Evolutionary conservation across 768 basidiomycete species (phyloP).

Genomic region (Dacryopinax primogenitus): DNA sequence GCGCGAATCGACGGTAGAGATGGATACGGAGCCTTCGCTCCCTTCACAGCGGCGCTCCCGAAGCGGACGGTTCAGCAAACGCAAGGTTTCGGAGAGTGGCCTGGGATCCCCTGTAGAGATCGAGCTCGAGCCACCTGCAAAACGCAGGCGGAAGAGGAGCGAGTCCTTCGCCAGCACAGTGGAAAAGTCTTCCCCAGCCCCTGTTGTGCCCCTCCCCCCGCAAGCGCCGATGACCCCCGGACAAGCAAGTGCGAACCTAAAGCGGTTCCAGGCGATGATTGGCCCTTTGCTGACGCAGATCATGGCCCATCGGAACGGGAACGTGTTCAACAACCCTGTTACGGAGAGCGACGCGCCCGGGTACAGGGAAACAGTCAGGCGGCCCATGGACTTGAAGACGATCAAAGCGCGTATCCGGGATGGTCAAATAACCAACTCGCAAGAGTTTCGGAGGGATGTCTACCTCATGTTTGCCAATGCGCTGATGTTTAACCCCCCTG

Average conservation of each 20-base stretch:
- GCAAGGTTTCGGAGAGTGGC: background rate
- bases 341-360: slow-evolving; percentile 78
- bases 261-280: slow-evolving; percentile 71
- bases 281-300: slow-evolving; percentile 69
- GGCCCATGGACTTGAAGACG: slow-evolving; percentile 93
- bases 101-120: background rate
- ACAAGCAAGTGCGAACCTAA: slow-evolving; percentile 24
- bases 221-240: slow-evolving; percentile 13
- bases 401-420: slow-evolving; percentile 79
- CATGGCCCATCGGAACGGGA: slow-evolving; percentile 73
- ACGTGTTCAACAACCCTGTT: slow-evolving; percentile 84
- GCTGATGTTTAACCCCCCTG: slow-evolving; percentile 88
- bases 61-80: slow-evolving; percentile 7
- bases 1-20: slow-evolving; percentile 16
- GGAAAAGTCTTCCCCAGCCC: background rate
- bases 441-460: slow-evolving; percentile 82
- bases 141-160: slow-evolving; percentile 13
- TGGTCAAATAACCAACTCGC: slow-evolving; percentile 61
- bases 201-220: slow-evolving; percentile 1
- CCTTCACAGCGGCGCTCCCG: background rate
- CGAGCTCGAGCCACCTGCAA: slow-evolving; percentile 3
- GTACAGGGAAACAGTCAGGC: slow-evolving; percentile 81
- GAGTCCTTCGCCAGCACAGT: slow-evolving; percentile 15
- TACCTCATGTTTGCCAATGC: slow-evolving; percentile 94
- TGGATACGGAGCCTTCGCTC: background rate